These are phyloP conservation scores for Pseudonitzschia pungens DNA, from an alignment of 108 stramenopile genomes.

Conservation along the genomic window DNA sequence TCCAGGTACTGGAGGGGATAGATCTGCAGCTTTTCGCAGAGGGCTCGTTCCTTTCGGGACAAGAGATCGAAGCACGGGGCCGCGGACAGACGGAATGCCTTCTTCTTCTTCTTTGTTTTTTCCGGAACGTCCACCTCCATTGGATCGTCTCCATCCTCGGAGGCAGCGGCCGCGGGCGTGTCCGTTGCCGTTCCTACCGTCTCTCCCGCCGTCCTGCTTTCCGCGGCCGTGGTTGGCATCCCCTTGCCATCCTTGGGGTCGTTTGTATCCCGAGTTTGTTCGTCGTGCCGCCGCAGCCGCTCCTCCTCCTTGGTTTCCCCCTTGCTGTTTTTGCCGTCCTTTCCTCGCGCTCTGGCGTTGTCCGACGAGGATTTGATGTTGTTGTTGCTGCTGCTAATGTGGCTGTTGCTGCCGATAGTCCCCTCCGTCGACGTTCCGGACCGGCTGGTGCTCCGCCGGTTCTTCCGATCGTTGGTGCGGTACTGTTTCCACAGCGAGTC, in stretches of 20 bases:
- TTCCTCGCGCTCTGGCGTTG: background rate
- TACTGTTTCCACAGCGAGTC: conserved; percentile 50
- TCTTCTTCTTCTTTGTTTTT: no score
- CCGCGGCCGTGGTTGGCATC: conserved; percentile 8
- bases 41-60: conserved; percentile 60
- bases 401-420: background rate
- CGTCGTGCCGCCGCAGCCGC: no score
- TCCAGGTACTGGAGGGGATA: conserved; percentile 71
- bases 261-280: no score
- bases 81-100: conserved; percentile 32
- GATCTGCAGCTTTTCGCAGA: conserved; percentile 61
- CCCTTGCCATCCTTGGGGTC: no score
- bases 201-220: conserved; percentile 7
- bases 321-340: background rate
- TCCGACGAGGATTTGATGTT: no score
- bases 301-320: no score
- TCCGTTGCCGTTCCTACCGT: conserved; percentile 10
- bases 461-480: conserved; percentile 33
- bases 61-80: conserved; percentile 61
- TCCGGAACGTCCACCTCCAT: conserved; percentile 2
- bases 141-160: background rate
- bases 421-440: background rate
- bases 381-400: no score
- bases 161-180: conserved; percentile 4
- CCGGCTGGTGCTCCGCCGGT: conserved; percentile 35